Evolutionary conservation across 208 protist species (phyloP).

Genomic region (Wallacemonas collosoma): DNA sequence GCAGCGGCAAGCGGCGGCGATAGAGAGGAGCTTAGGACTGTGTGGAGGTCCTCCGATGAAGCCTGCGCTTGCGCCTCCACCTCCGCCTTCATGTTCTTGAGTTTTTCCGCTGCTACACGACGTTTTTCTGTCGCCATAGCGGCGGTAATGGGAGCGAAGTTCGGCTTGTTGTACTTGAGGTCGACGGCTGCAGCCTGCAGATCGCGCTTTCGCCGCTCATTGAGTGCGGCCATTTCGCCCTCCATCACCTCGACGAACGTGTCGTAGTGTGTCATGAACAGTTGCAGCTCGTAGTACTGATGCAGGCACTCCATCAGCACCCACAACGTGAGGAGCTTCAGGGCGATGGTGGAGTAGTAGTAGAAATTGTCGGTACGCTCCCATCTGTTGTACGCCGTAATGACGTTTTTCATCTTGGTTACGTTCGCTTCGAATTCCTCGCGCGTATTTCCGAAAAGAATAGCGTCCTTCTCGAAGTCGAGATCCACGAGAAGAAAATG

Average conservation of each 20-base stretch:
- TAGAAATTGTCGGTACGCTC: constrained; percentile 89
- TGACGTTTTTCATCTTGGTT: constrained; percentile 74
- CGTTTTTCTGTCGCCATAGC: constrained; percentile 55
- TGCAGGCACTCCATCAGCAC: constrained; percentile 79
- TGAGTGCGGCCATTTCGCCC: constrained; percentile 48
- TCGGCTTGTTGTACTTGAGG: constrained; percentile 44
- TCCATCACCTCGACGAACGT: constrained; percentile 73
- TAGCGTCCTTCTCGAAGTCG: constrained; percentile 85
- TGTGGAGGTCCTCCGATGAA: background rate
- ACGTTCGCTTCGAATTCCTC: constrained; percentile 89
- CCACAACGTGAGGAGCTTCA: constrained; percentile 73
- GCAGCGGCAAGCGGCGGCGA: background rate
- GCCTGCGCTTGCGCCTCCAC: constrained; percentile 5
- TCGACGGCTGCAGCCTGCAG: constrained; percentile 43
- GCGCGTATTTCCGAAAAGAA: constrained; percentile 78
- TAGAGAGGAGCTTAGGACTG: background rate
- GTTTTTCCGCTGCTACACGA: constrained; percentile 19
- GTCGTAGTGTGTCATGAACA: constrained; percentile 70
- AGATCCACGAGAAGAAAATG: constrained; percentile 90
- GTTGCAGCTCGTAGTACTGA: constrained; percentile 76
- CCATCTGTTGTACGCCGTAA: constrained; percentile 81
- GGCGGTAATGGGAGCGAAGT: constrained; percentile 61
- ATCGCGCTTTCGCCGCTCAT: constrained; percentile 33
- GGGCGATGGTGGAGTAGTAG: constrained; percentile 66
- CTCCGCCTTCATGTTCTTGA: background rate